phyloP scores from a whole-genome alignment of 192 early-diverging fungal species.

The Coemansia guatemalensis region DNA sequence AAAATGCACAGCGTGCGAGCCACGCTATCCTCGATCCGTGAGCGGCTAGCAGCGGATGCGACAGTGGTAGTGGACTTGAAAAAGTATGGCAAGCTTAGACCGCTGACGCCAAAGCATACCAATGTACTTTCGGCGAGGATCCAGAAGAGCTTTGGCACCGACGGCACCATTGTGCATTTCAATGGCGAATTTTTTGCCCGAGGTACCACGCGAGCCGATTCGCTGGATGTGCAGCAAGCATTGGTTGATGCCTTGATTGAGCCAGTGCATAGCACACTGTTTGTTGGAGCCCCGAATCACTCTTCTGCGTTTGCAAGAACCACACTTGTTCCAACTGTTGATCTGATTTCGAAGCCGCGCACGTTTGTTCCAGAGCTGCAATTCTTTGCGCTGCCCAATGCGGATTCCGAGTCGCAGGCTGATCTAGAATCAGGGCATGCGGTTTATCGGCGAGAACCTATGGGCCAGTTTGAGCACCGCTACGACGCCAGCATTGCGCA shows the following conservation, averaged over 20 bases:
- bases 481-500: not conserved
- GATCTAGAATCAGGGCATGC: constrained; percentile 8
- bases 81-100: constrained; percentile 18
- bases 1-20: constrained; percentile 25
- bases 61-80: constrained; percentile 24
- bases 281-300: constrained; percentile 18
- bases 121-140: not conserved
- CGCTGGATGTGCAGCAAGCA: constrained; percentile 34
- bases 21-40: constrained; percentile 35
- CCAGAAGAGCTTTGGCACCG: not conserved
- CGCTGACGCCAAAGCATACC: constrained; percentile 16
- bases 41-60: constrained; percentile 22
- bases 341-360: constrained; percentile 24
- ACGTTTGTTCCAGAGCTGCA: constrained; percentile 11
- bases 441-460: constrained; percentile 12
- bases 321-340: constrained; percentile 20
- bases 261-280: constrained; percentile 12
- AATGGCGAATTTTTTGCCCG: constrained; percentile 31
- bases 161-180: constrained; percentile 10
- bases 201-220: constrained; percentile 16
- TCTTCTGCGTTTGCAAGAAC: not conserved
- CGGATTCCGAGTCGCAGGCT: constrained; percentile 5
- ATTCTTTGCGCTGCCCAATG: constrained; percentile 4
- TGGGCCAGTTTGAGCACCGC: not conserved
- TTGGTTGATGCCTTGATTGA: constrained; percentile 34